Conservation (phyloP, 2,329 filamentous ascomycete genomes). For the Cytospora piceicola region DNA sequence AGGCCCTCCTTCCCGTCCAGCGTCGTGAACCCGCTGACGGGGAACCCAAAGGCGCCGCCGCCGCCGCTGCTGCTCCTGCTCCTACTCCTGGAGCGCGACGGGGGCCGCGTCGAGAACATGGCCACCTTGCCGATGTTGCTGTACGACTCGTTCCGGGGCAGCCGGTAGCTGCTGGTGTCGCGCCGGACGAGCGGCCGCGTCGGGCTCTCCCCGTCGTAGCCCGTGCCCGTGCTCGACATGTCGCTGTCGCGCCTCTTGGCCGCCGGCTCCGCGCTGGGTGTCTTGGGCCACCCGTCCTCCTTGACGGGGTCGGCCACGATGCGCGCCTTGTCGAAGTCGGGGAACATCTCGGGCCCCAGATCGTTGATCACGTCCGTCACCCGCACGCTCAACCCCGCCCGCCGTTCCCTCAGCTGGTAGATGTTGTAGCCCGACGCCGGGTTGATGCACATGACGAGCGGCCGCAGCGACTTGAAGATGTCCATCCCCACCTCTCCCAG, state of each 20-base stretch:
- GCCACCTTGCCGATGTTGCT: slow-evolving; percentile 84
- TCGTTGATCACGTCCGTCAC: slow-evolving; percentile 95
- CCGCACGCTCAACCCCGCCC: slow-evolving; percentile 75
- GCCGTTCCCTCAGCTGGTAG: slow-evolving; percentile 72
- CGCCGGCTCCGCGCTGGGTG: slow-evolving; percentile 33
- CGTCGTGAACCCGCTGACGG: slow-evolving; percentile 70
- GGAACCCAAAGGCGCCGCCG: slow-evolving; percentile 66
- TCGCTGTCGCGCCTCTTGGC: slow-evolving; percentile 53
- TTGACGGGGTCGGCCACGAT: slow-evolving; percentile 63
- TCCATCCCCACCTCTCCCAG: slow-evolving; percentile 99
- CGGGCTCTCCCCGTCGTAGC: slow-evolving; percentile 40
- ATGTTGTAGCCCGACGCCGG: slow-evolving; percentile 85
- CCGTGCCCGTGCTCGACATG: slow-evolving; percentile 45
- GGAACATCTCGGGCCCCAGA: slow-evolving; percentile 92
- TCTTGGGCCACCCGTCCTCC: slow-evolving; percentile 39
- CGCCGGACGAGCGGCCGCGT: slow-evolving; percentile 45
- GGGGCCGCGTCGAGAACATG: slow-evolving; percentile 85
- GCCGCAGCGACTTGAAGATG: slow-evolving; percentile 91
- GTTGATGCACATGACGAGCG: slow-evolving; percentile 81
- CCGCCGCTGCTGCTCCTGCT: slow-evolving; percentile 72
- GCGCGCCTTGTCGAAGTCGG: slow-evolving; percentile 85
- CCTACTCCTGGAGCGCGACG: slow-evolving; percentile 75
- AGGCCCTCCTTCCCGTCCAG: slow-evolving; percentile 72
- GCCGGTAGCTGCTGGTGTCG: slow-evolving; percentile 58
- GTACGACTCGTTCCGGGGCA: slow-evolving; percentile 90